A percentile compares a stretch with the other conserved stretches of the same genome.
Evolutionary conservation across 140 eudicot species (phyloP).

Genomic region (Anethum foeniculum): DNA sequence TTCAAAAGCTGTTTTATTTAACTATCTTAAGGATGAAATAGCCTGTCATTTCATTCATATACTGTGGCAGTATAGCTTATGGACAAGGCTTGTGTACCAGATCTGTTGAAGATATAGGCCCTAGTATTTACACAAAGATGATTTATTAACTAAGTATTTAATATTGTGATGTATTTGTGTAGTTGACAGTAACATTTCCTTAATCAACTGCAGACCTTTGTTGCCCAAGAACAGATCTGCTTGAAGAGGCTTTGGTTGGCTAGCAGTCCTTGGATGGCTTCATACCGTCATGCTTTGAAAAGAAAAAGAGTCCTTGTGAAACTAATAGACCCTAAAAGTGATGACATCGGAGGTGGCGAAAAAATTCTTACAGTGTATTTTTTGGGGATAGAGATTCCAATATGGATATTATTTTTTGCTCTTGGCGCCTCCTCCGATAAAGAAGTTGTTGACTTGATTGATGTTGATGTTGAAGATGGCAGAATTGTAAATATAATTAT

Average conservation of each 20-base stretch:
- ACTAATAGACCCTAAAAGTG: slow-evolving; percentile 48
- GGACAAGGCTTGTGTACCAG: not conserved
- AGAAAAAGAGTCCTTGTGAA: slow-evolving; percentile 60
- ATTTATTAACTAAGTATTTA: not conserved
- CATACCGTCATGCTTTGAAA: slow-evolving; percentile 45
- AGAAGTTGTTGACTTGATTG: slow-evolving; percentile 64
- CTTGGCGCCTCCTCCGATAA: slow-evolving; percentile 67
- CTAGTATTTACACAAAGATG: no score
- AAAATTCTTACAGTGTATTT: slow-evolving; percentile 47
- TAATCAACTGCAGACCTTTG: slow-evolving; percentile 46
- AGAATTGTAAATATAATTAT: slow-evolving; percentile 45
- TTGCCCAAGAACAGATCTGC: slow-evolving; percentile 93
- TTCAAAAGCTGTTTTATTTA: not conserved
- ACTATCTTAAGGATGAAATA: not conserved
- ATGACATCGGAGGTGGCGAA: slow-evolving; percentile 44
- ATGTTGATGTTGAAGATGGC: slow-evolving; percentile 42
- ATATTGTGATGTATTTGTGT: not conserved
- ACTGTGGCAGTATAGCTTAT: not conserved
- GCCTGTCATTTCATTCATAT: not conserved
- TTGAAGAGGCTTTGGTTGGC: slow-evolving; percentile 62
- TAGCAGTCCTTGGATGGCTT: slow-evolving; percentile 48
- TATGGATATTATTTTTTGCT: slow-evolving; percentile 82
- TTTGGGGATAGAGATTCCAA: slow-evolving; percentile 44
- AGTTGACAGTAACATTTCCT: not conserved
- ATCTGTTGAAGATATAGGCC: no score